Percentiles rank a stretch among this genome's conserved stretches.
Conservation (phyloP, 768 basidiomycete genomes). For the Tulasnella sp. region DNA sequence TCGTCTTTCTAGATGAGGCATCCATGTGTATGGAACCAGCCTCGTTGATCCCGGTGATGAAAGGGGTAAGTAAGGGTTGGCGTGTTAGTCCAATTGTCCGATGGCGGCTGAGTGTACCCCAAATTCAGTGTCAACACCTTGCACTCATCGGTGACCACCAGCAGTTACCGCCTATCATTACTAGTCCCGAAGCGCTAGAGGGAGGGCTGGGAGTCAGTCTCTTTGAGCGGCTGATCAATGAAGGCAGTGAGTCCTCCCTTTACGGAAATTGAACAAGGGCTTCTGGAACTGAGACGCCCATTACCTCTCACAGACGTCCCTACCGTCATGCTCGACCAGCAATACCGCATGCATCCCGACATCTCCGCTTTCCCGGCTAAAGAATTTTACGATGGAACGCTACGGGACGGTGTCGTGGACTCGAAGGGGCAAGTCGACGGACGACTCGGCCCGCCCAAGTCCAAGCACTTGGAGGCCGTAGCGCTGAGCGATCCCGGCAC, state of each 20-base stretch:
- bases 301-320: constrained; percentile 34
- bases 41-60: constrained; percentile 84
- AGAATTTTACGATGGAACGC: constrained; percentile 63
- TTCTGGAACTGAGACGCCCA: not conserved
- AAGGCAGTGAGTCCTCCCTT: constrained; percentile 45
- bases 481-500: constrained; percentile 37
- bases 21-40: constrained; percentile 95
- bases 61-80: constrained; percentile 54
- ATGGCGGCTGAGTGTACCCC: not conserved
- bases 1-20: constrained; percentile 91
- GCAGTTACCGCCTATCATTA: constrained; percentile 82
- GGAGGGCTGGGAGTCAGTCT: constrained; percentile 69
- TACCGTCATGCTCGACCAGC: constrained; percentile 84
- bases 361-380: constrained; percentile 79
- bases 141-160: constrained; percentile 96
- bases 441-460: constrained; percentile 49
- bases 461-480: constrained; percentile 15
- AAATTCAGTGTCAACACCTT: constrained; percentile 56
- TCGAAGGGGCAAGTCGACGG: constrained; percentile 34
- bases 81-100: not conserved
- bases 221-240: constrained; percentile 81
- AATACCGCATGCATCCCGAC: constrained; percentile 91
- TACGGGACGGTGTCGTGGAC: constrained; percentile 70
- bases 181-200: constrained; percentile 58
- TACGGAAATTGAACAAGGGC: too few relatives aligned